Evolutionary conservation across 768 basidiomycete species (phyloP), one percentile per base, ranked within the genome.

Genomic region (Termitomyces sp.): DNA sequence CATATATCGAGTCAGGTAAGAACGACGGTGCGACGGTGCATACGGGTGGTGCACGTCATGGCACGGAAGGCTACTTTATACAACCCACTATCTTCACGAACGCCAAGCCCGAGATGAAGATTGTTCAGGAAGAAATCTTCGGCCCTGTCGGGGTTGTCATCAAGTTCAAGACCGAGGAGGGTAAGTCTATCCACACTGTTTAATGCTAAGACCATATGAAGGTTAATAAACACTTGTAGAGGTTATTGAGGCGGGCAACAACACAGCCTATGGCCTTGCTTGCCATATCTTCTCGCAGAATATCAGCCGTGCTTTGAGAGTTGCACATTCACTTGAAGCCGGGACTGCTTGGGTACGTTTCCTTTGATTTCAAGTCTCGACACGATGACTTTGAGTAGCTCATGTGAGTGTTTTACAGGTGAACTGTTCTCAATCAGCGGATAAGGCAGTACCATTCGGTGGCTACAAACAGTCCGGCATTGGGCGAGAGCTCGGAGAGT

Each of bases 61-160:
- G 87, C 8, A 72, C 65, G 0, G 79, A 86, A 63, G 91, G 91
- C 25, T 91, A 80, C 77, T 92, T 86, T 70, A 81, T 93, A 58
- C 63, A 74, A 57, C 91, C 87, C 1, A 92, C 92, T 4, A 76
- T 92, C 64, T 87, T 92, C 73, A 82, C 85, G 10, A 79, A 89
- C 65, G 79, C 79, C 34, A 79, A 73, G 36, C 78, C 82, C 1
- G 82, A 84, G 34, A 89, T 89, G 85, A 85, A 81, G 70, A 89
- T 91, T 57, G 83, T 87, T 6, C 69, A 69, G 46, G 86, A 87
- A 65, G 84, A 92, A 70, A 89, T 91, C 60, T 91, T 92, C 65
- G 90, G 90, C 4, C 90, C 91, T 32, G 89, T 92, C 47, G 82
- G 83, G 57, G 86, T 85, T 38, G 74, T 93, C 36, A 77, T 84